Evolutionary conservation across 176 grass and related monocot genomes (phyloP).

Genomic region (Ensete glaucum): DNA sequence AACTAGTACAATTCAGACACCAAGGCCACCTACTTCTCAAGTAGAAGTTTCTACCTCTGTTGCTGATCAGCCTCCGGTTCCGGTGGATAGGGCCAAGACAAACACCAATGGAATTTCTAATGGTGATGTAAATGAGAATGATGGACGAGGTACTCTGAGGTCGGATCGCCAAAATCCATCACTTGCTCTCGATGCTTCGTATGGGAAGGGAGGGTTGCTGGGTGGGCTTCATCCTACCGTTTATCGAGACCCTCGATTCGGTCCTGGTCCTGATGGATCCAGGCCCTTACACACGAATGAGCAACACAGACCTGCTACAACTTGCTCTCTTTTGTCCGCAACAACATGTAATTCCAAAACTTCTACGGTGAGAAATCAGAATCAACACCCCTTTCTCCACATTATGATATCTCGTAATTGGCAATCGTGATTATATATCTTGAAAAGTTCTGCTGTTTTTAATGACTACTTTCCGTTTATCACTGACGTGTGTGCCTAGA

Average conservation of each 20-base stretch:
- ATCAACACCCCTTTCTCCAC: constrained; percentile 41
- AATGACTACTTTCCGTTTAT: too few species aligned
- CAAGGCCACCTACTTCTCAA: constrained; percentile 38
- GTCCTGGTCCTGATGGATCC: constrained; percentile 13
- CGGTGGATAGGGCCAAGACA: constrained; percentile 37
- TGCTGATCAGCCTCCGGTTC: constrained; percentile 31
- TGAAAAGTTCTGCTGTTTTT: neutral
- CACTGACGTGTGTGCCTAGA: neutral
- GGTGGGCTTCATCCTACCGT: constrained; percentile 44
- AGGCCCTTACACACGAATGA: neutral
- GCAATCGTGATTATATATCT: constrained; percentile 9
- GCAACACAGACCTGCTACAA: constrained; percentile 42
- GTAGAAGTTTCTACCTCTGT: constrained; percentile 35
- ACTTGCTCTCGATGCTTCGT: constrained; percentile 29
- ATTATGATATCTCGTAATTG: constrained; percentile 36
- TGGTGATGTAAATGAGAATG: constrained; percentile 34
- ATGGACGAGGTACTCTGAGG: constrained; percentile 26
- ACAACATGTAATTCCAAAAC: constrained; percentile 37
- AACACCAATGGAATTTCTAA: constrained; percentile 27
- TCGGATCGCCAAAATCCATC: constrained; percentile 47
- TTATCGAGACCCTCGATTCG: constrained; percentile 29
- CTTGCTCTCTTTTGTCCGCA: constrained; percentile 40
- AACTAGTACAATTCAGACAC: constrained; percentile 35
- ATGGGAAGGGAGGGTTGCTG: constrained; percentile 40
- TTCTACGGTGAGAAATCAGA: constrained; percentile 43